Percentiles rank a stretch among this genome's conserved stretches.
Evolutionary conservation across 1,139 yeast species (phyloP).

Genomic region (Suhomyces yuchorum): DNA sequence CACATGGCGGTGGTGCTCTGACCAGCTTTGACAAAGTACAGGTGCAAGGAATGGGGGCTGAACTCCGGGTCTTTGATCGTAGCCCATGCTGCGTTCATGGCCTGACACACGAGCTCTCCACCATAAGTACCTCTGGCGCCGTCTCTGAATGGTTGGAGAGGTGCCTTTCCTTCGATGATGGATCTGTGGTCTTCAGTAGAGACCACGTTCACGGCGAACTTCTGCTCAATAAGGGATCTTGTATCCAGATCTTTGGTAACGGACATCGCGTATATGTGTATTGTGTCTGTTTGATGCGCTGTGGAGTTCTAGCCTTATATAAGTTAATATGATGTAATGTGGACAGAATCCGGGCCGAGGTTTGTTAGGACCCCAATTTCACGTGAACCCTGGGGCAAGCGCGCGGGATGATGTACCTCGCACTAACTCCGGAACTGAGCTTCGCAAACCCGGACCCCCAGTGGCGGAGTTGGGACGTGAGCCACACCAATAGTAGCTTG

Average conservation of each 20-base stretch:
- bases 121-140: constrained; percentile 45
- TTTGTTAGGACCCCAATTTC: neutral
- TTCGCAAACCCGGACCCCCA: too few species aligned
- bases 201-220: constrained; percentile 22
- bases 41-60: constrained; percentile 44
- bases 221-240: constrained; percentile 27
- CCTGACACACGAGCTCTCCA: constrained; percentile 43
- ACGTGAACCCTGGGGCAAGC: neutral
- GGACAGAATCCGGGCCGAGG: neutral
- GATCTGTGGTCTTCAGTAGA: constrained; percentile 12
- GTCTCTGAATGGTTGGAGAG: constrained; percentile 35
- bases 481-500: too few species aligned
- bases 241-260: constrained; percentile 15
- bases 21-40: constrained; percentile 46
- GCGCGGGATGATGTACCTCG: neutral
- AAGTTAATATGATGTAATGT: neutral
- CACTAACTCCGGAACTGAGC: neutral
- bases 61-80: constrained; percentile 31
- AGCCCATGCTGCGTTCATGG: constrained; percentile 41
- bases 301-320: too few species aligned
- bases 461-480: too few species aligned
- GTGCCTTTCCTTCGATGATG: constrained; percentile 35
- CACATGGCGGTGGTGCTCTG: constrained; percentile 31
- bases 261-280: constrained; percentile 1
- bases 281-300: neutral